A percentile compares a stretch with the other conserved stretches of the same genome.
phyloP scores from a whole-genome alignment of 129 eudicot genomes.

The Helianthus tuberosus region DNA sequence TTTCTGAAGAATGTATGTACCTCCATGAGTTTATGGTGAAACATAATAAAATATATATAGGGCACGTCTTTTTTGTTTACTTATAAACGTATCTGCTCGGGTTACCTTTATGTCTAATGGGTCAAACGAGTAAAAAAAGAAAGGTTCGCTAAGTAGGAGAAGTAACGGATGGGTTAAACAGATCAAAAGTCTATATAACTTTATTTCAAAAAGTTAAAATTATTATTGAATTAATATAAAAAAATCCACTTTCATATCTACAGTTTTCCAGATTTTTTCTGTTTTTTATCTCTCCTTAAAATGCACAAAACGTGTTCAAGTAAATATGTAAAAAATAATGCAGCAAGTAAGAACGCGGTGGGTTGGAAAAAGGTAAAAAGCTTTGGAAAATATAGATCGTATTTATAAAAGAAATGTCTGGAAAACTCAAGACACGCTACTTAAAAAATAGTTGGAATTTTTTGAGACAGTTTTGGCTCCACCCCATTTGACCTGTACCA shows the following conservation, averaged over 20 bases:
- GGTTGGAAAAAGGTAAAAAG: no score
- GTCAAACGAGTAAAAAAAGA: background rate
- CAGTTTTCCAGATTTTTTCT: background rate
- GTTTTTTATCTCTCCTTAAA: no score
- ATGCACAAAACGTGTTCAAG: no score
- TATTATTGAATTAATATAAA: background rate
- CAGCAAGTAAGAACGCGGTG: no score
- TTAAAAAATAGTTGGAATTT: background rate
- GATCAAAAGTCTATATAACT: no score
- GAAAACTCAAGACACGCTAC: background rate
- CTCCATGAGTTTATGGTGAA: background rate
- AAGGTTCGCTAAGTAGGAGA: background rate
- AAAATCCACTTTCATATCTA: background rate
- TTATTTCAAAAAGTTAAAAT: background rate
- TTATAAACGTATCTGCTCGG: background rate
- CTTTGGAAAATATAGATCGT: no score
- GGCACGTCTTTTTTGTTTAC: background rate
- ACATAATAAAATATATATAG: background rate
- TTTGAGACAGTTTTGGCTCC: background rate
- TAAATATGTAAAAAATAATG: no score
- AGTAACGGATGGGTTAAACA: background rate
- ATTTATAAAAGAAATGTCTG: no score
- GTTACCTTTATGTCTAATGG: background rate
- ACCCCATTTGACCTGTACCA: background rate
- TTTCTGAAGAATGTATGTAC: slow-evolving; percentile 44